Percentiles rank a stretch among this genome's conserved stretches.
Conservation (phyloP, 441 rosid genomes). For the Theobroma grandiflorum region DNA sequence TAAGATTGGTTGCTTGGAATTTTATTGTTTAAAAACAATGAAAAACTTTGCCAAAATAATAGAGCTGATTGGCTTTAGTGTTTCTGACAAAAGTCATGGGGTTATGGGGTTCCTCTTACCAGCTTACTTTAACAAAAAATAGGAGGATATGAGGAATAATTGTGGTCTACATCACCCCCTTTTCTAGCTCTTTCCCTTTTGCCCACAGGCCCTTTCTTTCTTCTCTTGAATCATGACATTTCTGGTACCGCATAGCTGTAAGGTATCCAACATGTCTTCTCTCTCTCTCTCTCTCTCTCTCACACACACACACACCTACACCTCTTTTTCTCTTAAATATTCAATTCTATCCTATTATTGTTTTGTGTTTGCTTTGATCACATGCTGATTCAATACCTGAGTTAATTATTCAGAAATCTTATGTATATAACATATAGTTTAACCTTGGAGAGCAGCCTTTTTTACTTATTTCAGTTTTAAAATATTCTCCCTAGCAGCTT, state of each 20-base stretch:
- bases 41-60: constrained; percentile 26
- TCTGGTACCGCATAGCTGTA: constrained; percentile 62
- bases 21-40: background rate
- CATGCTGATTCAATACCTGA: constrained; percentile 35
- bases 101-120: constrained; percentile 29
- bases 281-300: background rate
- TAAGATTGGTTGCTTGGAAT: background rate
- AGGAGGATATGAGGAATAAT: constrained; percentile 31
- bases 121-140: constrained; percentile 20
- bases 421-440: background rate
- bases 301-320: too few relatives aligned
- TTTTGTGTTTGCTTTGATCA: constrained; percentile 29
- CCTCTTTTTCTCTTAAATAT: background rate
- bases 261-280: constrained; percentile 42
- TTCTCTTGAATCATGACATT: constrained; percentile 58
- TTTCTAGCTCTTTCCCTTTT: constrained; percentile 30
- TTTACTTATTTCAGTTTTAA: constrained; percentile 12
- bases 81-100: constrained; percentile 47
- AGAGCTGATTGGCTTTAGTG: constrained; percentile 30
- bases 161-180: constrained; percentile 43
- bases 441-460: constrained; percentile 27
- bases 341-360: constrained; percentile 27
- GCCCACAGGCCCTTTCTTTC: constrained; percentile 41
- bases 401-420: background rate
- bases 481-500: constrained; percentile 39